Percentiles rank a stretch among this genome's conserved stretches.
Evolutionary conservation across 1,284 basidiomycete genomes (phyloP).

Genomic region (Ganoderma resinaceum): DNA sequence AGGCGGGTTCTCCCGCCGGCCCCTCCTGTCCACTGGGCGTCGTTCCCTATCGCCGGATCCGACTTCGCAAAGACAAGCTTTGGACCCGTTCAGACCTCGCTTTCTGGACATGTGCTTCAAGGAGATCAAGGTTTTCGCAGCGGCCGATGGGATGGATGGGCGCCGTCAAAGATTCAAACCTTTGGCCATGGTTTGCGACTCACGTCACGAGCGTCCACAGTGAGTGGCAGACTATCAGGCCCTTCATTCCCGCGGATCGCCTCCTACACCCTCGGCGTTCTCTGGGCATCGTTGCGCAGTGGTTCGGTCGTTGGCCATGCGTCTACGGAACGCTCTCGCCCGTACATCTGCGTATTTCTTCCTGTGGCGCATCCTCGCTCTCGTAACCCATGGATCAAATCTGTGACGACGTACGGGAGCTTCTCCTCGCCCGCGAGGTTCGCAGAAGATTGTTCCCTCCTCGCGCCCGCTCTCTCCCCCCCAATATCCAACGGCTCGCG

Average conservation of each 20-base stretch:
- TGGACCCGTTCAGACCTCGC: not conserved
- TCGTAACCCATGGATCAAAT: not conserved
- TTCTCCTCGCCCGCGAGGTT: not conserved
- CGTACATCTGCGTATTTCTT: not conserved
- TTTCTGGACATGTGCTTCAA: not conserved
- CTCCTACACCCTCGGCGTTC: not conserved
- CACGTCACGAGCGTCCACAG: not conserved
- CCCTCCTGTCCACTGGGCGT: not conserved
- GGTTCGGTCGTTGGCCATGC: not conserved
- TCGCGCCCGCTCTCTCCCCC: constrained; percentile 4
- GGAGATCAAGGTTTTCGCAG: not conserved
- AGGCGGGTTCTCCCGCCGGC: not conserved
- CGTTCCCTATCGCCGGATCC: not conserved
- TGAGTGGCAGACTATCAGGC: not conserved
- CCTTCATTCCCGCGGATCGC: not conserved
- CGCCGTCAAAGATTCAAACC: constrained; percentile 1
- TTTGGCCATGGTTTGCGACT: not conserved
- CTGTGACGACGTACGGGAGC: not conserved
- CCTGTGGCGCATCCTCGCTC: not conserved
- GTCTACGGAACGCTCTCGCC: not conserved
- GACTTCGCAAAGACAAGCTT: not conserved
- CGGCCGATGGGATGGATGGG: not conserved
- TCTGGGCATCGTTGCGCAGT: not conserved
- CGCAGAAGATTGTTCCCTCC: not conserved
- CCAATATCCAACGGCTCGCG: not conserved